Base-by-base conservation (phyloP, 2,329 filamentous ascomycete genomes). In the Akanthomyces muscarius region DNA sequence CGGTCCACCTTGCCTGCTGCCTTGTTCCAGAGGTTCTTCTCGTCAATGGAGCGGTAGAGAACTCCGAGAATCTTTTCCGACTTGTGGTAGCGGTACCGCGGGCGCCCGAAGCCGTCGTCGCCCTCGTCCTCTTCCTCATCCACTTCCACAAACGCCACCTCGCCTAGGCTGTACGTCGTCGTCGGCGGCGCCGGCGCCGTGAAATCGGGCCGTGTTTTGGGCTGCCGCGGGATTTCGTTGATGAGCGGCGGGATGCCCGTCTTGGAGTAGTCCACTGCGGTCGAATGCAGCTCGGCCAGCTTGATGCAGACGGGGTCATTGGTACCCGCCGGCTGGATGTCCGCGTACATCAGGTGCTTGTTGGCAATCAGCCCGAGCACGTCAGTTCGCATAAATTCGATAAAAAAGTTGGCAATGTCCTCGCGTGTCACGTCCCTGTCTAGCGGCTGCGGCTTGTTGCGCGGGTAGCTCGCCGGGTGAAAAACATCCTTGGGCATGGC, bases 341-440 rank as follows among this genome's bases (percentile, higher is more conserved):
- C 89, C 0, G 89, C 86, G 18, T 90, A 69, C 1, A 89, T 80
- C 67, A 86, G 80, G 69, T 92, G 89, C 2, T 81, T 75, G 0
- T 75, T 86, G 0, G 88, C 86, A 67, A 92, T 90, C 51, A 87
- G 71, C 0, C 87, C 88, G 1, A 91, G 73, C 21, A 86, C 80
- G 68, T 91, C 87, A 0, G 83, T 85, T 65, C 82, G 80, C 86
- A 91, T 90, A 65, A 91, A 92, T 18, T 86, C 79, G n/a, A 96
- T 80, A 66, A 96, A 95, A 74, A 94, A 95, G 13, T 89, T 79
- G 0, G 86, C 86, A 77, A 96, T 95, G 67, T 96, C 91, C 0
- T 83, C 72, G 2, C 74, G 73, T 1, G 73, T 74, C 0, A 96
- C 89, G 0, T 75, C 65, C 0, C 89, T 80, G 8, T 81, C 79